Evolutionary conservation across 805 yeast species (phyloP), one percentile per base, ranked within the genome.

Genomic region (Lachancea sp.): DNA sequence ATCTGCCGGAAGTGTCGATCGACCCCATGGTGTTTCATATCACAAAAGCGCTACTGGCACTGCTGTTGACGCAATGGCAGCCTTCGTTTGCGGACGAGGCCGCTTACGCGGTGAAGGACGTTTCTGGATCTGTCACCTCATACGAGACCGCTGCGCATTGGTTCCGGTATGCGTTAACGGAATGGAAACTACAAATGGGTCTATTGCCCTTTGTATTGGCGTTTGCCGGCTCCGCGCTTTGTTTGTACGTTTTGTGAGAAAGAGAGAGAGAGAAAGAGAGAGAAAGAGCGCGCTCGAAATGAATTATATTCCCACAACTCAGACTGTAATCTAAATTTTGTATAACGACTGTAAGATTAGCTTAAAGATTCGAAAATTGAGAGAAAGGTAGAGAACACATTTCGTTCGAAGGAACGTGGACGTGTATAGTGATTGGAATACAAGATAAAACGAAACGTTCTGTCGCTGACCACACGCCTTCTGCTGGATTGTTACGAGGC

Each of bases 21-120:
- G 66, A 61, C 44, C 66, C 64, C 17, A 57, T 61, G 63, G 53
- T 55, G n/a, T 51, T 54, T 47, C 57, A 59, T 44, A 30, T 61
- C 18, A 32, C 55, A n/a, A 61, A 58, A 41, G 51, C 48, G 5
- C 41, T 59, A 17, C 33, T 58, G 13, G 48, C 56, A 40, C 46
- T 54, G 36, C 42, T 53, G 12, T 44, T 57, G 16, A 18, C 52
- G 38, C 49, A 51, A 29, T 39, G 45, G 41, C 36, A 42, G 18
- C 49, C 49, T 12, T 46, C 42, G 34, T 38, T 44, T 39, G 41
- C 42, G 20, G 38, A 38, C 22, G 50, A 48, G 32, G 43, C 45
- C 41, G 26, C 47, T 3, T 48, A 38, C 32, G 36, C 48, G 38
- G 41, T 44, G 33, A 39, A 29, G n/a, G 48, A 48, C 18, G 42